Evolutionary conservation across 1,284 basidiomycete species (phyloP), one percentile per base, ranked within the genome.

Genomic region (Fomes fomentarius): DNA sequence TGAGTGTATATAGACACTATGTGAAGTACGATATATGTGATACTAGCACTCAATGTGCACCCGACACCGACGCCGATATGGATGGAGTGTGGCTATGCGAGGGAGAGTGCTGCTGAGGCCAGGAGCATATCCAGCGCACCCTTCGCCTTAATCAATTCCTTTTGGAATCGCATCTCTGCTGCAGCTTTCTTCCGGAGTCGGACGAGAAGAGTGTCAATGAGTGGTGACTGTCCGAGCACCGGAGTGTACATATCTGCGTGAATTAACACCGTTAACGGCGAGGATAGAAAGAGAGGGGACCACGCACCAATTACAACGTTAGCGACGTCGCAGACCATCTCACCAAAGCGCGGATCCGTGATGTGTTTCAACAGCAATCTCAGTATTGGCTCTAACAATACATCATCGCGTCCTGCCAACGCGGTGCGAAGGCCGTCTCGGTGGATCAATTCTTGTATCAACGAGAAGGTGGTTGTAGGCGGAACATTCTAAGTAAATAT

Each of bases 41-140:
- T 39, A 45, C 42, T 51, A 56, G 54, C 47, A 28, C 26, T 41
- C 35, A 39, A 44, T 34, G 33, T 22, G 39, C 42, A 40, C 48
- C 28, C 42, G 34, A 40, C 5, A 33, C 17, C 11, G 19, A 22
- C 25, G 31, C 15, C 19, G 12, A 30, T 30, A 12, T 12, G 28
- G n/a, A n/a, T n/a, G n/a, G n/a, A 34, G 34, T 24, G 30, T 14
- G 31, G 47, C 41, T 55, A 52, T 48, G 47, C 37, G 40, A 56
- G 48, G 21, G 69, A 68, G 46, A 84, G 73, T 52, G 81, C 74
- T 40, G 82, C 79, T 26, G 84, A 83, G 22, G 90, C 82, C 51
- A 97, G 76, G 43, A 98, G 80, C 96, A 99, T 98, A 64, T 96
- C 93, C 57, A 99, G 74, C 52, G 94, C 93, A 48, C 95, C 96